Evolutionary conservation across 106 monocot species (phyloP).

Genomic region (Iris macrosiphon): DNA sequence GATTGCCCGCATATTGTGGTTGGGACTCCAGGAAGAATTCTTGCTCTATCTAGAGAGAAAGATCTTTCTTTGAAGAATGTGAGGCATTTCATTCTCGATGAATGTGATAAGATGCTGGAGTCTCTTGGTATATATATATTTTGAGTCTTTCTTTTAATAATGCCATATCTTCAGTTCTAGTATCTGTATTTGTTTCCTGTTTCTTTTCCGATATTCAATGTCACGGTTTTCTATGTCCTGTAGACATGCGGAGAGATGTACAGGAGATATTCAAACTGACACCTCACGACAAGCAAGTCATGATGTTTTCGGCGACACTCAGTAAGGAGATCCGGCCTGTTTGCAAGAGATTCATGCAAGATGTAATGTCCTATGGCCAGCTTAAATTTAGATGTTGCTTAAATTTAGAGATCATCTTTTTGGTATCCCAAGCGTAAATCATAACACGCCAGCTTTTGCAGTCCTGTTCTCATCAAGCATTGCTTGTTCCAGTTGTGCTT

Average conservation of each 20-base stretch:
- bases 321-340: constrained; percentile 99
- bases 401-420: constrained; percentile 12
- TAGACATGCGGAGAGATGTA: constrained; percentile 99
- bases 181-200: no score
- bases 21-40: constrained; percentile 57
- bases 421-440: neutral
- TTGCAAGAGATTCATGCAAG: constrained; percentile 99
- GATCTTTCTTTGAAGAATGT: constrained; percentile 89
- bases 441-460: neutral
- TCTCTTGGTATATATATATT: constrained; percentile 53
- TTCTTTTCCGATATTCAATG: constrained; percentile 1
- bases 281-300: constrained; percentile 99
- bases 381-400: no score
- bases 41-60: constrained; percentile 72
- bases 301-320: constrained; percentile 99
- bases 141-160: no score
- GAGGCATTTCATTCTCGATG: constrained; percentile 95
- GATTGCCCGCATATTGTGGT: constrained; percentile 99
- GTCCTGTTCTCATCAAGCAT: neutral
- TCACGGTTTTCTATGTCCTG: constrained; percentile 22
- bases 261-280: constrained; percentile 99
- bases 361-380: constrained; percentile 66
- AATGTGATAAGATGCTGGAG: constrained; percentile 98
- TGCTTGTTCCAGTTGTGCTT: neutral
- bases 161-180: no score